Evolutionary conservation across 371 early-diverging fungal species (phyloP), one percentile per base, ranked within the genome.

Genomic region (Mortierella polycephala): DNA sequence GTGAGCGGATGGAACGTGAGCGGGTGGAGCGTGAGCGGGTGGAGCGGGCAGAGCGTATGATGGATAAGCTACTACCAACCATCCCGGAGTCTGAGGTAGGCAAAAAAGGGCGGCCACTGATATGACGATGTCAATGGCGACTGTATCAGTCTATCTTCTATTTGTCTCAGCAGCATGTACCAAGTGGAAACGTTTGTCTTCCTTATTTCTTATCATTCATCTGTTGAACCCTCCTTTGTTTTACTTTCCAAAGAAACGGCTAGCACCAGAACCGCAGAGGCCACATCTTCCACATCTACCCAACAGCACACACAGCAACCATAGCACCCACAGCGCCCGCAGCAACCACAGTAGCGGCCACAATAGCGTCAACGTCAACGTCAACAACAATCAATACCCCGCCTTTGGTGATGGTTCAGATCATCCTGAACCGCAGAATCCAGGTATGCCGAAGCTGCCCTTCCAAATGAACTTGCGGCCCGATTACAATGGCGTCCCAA

Each of bases 1-100:
- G n/a, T n/a, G n/a, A n/a, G n/a, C n/a, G n/a, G n/a, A n/a, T n/a
- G n/a, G n/a, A n/a, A n/a, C n/a, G n/a, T n/a, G n/a, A 65, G 39
- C 79, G 79, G 8, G 79, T 72, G 54, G 71, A 80, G 50, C 74
- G 74, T 20, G 74, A 80, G 18, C 72, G 73, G 23, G 60, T 68
- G 73, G 73, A 72, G 30, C 58, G 73, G 14, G 72, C 58, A 44
- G 80, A 72, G 47, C 57, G 67, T 7, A 55, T 59, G 40, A 58
- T 61, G 51, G 79, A 77, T 40, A 77, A 77, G 51, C 62, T 69
- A 18, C 57, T 79, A 42, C 79, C 79, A 10, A 73, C 79, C 5
- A 73, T 79, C 52, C 79, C 79, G 1, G 79, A 69, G 54, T 30
- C 59, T 51, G 71, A 80, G 63, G 79, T 72, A 77, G 40, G 56